These are phyloP conservation scores for Polychaeton citri DNA, from an alignment of 2,329 filamentous ascomycete genomes.

Conservation along the genomic window DNA sequence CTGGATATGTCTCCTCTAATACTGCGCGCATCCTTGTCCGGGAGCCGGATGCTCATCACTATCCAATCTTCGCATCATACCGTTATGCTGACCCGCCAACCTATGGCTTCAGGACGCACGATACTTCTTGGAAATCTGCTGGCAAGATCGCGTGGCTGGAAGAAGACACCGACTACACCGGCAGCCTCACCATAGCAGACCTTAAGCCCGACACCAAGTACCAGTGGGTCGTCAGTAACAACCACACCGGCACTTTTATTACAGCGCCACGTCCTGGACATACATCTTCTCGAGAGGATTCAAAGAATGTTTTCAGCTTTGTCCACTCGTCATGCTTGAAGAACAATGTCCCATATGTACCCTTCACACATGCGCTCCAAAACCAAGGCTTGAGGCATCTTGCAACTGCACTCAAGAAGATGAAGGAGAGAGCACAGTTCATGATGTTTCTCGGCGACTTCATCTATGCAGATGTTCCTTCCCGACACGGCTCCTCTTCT, in stretches of 20 bases:
- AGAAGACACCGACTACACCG: constrained; percentile 72
- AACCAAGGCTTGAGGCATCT: constrained; percentile 71
- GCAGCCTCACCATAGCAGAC: constrained; percentile 52
- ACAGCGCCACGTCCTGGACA: constrained; percentile 60
- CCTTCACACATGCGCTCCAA: constrained; percentile 66
- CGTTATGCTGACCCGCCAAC: constrained; percentile 28
- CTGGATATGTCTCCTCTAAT: constrained; percentile 73
- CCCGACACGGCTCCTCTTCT: constrained; percentile 55
- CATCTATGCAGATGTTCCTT: constrained; percentile 81
- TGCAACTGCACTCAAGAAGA: constrained; percentile 53
- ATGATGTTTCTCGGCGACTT: constrained; percentile 70
- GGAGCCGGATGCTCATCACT: constrained; percentile 61
- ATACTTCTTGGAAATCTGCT: constrained; percentile 53
- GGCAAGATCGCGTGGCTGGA: constrained; percentile 53
- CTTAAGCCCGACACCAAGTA: constrained; percentile 62
- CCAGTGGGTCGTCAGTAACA: constrained; percentile 75
- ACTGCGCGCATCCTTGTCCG: constrained; percentile 72
- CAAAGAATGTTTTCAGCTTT: constrained; percentile 69
- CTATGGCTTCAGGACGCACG: constrained; percentile 39
- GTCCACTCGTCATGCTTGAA: constrained; percentile 88
- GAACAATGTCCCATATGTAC: constrained; percentile 77
- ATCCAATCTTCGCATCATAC: constrained; percentile 63
- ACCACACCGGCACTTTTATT: constrained; percentile 69
- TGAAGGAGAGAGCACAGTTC: constrained; percentile 51
- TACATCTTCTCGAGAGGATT: constrained; percentile 37